phyloP scores from a whole-genome alignment of 176 grass and related monocot species.

The Ensete ventricosum region DNA sequence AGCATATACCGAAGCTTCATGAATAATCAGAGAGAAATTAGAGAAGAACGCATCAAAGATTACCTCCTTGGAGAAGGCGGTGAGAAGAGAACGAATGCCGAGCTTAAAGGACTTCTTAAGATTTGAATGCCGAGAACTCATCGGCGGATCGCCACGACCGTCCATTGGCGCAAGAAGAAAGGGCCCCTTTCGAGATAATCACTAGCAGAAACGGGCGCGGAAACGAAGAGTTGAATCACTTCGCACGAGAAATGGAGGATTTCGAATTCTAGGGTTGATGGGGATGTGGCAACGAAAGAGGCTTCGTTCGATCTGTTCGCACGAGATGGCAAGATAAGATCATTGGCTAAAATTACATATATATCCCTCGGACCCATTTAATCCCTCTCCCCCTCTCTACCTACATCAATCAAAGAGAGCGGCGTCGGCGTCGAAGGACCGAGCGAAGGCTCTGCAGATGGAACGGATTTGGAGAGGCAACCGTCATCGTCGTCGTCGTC shows the following conservation, averaged over 20 bases:
- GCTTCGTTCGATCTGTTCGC: background rate
- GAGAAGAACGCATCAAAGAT: background rate
- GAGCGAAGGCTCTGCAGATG: background rate
- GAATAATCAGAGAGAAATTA: background rate
- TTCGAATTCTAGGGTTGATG: background rate
- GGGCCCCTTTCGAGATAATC: background rate
- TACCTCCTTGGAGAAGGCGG: slow-evolving; percentile 46
- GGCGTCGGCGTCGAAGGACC: background rate
- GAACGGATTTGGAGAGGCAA: background rate
- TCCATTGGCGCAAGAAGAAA: background rate
- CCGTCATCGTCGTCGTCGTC: background rate
- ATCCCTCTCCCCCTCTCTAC: too few relatives aligned
- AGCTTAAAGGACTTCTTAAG: slow-evolving; percentile 40
- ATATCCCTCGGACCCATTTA: too few relatives aligned
- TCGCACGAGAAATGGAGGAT: background rate
- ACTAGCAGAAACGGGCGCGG: background rate
- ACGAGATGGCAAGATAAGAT: too few relatives aligned
- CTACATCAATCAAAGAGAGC: too few relatives aligned
- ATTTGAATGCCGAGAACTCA: slow-evolving; percentile 25
- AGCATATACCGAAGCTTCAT: background rate
- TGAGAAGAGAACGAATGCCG: slow-evolving; percentile 34
- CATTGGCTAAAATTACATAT: too few relatives aligned
- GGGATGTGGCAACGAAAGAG: background rate
- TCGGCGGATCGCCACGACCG: background rate
- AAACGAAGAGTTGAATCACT: background rate